Evolutionary conservation across 345 rosid genomes (phyloP).

Genomic region (Salix caprea): DNA sequence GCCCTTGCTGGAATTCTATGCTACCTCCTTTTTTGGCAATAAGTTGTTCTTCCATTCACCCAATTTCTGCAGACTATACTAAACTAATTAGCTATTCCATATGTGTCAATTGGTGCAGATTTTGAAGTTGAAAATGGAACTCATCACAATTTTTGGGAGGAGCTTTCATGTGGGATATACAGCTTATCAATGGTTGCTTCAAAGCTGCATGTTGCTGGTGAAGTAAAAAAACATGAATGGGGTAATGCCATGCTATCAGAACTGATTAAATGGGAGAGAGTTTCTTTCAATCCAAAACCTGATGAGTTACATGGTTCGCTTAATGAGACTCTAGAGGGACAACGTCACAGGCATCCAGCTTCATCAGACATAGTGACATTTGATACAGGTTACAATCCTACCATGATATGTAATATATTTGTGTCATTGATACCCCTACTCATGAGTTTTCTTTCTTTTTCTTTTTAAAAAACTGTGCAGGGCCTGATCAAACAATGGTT

Average conservation of each 20-base stretch:
- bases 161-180: conserved; percentile 83
- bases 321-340: conserved; percentile 6
- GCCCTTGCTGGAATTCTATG: not conserved
- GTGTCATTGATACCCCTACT: not conserved
- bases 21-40: not conserved
- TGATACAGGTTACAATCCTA: conserved; percentile 17
- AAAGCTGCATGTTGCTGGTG: conserved; percentile 38
- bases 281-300: conserved; percentile 45
- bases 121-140: conserved; percentile 42
- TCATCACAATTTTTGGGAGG: conserved; percentile 61
- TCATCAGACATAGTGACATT: conserved; percentile 22
- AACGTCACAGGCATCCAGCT: conserved; percentile 7
- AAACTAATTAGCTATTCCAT: not conserved
- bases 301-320: conserved; percentile 27
- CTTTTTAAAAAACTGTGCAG: not conserved
- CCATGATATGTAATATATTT: not conserved
- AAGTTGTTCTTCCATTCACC: not conserved
- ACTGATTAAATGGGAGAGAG: conserved; percentile 73
- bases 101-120: conserved; percentile 30
- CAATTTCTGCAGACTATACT: not conserved
- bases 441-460: not conserved
- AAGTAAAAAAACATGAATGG: conserved; percentile 65
- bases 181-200: conserved; percentile 46
- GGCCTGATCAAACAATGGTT: conserved; percentile 27
- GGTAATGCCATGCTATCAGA: conserved; percentile 41